Evolutionary conservation across 495 filamentous ascomycete genomes (phyloP).

Genomic region (Mytilinidion resinicola): DNA sequence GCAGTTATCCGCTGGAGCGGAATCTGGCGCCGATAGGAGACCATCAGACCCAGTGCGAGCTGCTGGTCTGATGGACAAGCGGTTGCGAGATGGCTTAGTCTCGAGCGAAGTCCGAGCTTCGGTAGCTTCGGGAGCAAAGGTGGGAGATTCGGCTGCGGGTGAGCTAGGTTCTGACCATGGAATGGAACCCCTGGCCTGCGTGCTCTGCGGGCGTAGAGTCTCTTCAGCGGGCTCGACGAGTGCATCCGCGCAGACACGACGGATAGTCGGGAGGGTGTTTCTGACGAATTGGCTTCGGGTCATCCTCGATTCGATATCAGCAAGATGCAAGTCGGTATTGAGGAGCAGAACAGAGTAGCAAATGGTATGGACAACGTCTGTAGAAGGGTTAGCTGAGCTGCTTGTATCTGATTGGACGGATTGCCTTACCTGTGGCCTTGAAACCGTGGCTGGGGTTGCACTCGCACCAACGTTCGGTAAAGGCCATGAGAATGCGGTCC

Average conservation of each 20-base stretch:
- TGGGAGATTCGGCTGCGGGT: slow-evolving; percentile 27
- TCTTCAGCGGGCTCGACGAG: slow-evolving; percentile 64
- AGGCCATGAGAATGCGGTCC: slow-evolving; percentile 83
- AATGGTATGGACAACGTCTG: slow-evolving; percentile 91
- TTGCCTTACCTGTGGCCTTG: slow-evolving; percentile 67
- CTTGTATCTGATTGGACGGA: neutral
- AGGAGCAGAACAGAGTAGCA: slow-evolving; percentile 92
- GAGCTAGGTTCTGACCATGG: slow-evolving; percentile 36
- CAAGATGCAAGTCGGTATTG: slow-evolving; percentile 93
- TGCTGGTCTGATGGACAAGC: slow-evolving; percentile 33
- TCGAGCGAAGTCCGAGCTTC: slow-evolving; percentile 34
- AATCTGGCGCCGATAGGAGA: slow-evolving; percentile 24
- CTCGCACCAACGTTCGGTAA: slow-evolving; percentile 83
- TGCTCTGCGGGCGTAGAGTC: slow-evolving; percentile 42
- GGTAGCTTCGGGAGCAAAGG: slow-evolving; percentile 16
- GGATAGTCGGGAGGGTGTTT: slow-evolving; percentile 90
- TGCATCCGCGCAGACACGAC: slow-evolving; percentile 64
- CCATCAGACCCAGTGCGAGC: slow-evolving; percentile 34
- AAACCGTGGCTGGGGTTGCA: slow-evolving; percentile 95
- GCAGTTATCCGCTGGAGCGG: slow-evolving; percentile 34
- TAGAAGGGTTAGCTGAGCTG: too few species aligned
- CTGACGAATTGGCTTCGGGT: slow-evolving; percentile 88
- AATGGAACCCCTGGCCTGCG: slow-evolving; percentile 39
- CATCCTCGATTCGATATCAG: slow-evolving; percentile 95
- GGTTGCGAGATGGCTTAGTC: slow-evolving; percentile 26